Conservation (phyloP, 108 stramenopile genomes). For the Craspedostauros australis region DNA sequence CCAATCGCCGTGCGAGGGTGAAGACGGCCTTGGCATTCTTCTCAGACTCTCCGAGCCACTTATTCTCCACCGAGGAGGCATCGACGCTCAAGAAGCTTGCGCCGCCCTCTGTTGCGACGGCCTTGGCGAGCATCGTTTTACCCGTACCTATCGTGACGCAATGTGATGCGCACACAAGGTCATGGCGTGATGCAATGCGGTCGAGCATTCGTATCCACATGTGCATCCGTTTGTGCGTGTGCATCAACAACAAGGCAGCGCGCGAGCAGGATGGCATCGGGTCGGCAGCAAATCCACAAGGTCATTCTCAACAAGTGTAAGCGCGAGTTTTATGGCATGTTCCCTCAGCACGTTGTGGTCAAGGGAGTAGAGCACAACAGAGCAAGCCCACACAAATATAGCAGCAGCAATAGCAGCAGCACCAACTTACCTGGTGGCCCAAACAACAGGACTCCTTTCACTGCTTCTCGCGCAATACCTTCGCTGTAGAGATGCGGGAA, state of each 20-base stretch:
- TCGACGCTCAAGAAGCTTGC: slow-evolving; percentile 94
- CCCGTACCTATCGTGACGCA: too few species aligned
- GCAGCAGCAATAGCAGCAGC: not conserved
- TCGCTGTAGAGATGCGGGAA: slow-evolving; percentile 93
- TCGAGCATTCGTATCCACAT: not conserved
- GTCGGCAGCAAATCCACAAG: not conserved
- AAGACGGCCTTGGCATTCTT: slow-evolving; percentile 99
- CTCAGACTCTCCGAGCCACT: slow-evolving; percentile 97
- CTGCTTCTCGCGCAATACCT: slow-evolving; percentile 89
- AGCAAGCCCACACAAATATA: too few species aligned
- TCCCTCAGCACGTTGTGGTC: too few species aligned
- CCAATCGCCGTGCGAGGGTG: slow-evolving; percentile 90
- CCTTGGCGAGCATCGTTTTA: slow-evolving; percentile 94
- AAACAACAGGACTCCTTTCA: slow-evolving; percentile 95
- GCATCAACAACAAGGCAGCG: too few species aligned
- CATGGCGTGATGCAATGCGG: too few species aligned
- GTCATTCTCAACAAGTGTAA: not conserved
- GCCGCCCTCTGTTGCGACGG: slow-evolving; percentile 97
- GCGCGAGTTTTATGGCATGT: too few species aligned
- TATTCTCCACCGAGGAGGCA: slow-evolving; percentile 95
- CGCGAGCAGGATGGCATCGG: too few species aligned
- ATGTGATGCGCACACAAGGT: too few species aligned
- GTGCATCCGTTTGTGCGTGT: too few species aligned
- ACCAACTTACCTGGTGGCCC: slow-evolving; percentile 81
- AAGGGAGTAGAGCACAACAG: too few species aligned